Percentiles rank a stretch among this genome's conserved stretches.
These are phyloP conservation scores for Nitzschia palea DNA, from an alignment of 108 stramenopile genomes.

Conservation along the genomic window DNA sequence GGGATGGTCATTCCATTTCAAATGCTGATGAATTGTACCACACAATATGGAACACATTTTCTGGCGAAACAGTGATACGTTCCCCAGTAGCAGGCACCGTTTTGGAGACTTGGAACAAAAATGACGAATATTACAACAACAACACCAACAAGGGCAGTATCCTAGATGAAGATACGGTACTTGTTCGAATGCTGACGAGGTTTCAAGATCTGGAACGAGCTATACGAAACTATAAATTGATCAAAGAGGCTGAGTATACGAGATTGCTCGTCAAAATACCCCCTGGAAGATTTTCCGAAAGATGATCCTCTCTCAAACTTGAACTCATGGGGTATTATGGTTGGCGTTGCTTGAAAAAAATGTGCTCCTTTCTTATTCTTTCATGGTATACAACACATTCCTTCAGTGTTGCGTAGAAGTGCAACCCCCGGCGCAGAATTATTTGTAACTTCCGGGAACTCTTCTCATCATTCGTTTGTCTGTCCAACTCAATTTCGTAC, in stretches of 20 bases:
- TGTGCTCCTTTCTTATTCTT: no score
- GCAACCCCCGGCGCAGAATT: no score
- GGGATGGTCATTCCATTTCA: conserved; percentile 33
- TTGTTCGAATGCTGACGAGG: neutral
- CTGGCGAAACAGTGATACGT: neutral
- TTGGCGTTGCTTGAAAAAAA: no score
- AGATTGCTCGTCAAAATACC: neutral
- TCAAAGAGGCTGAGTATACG: conserved; percentile 1
- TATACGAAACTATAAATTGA: neutral
- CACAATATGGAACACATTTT: conserved; percentile 36
- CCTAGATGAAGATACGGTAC: neutral
- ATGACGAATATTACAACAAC: no score
- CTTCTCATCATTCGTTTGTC: no score
- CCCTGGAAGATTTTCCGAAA: conserved; percentile 10
- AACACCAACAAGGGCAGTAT: no score
- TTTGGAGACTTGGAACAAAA: neutral
- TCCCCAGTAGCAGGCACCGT: conserved; percentile 9
- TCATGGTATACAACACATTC: no score
- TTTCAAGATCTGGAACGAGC: neutral
- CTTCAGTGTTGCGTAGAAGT: no score
- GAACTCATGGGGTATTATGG: no score
- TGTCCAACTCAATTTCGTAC: no score
- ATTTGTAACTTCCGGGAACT: no score
- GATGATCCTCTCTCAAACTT: no score
- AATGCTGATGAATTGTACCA: conserved; percentile 38